Evolutionary conservation across 805 yeast species (phyloP), one percentile per base, ranked within the genome.

Genomic region (Saccharomycopsis amapae): DNA sequence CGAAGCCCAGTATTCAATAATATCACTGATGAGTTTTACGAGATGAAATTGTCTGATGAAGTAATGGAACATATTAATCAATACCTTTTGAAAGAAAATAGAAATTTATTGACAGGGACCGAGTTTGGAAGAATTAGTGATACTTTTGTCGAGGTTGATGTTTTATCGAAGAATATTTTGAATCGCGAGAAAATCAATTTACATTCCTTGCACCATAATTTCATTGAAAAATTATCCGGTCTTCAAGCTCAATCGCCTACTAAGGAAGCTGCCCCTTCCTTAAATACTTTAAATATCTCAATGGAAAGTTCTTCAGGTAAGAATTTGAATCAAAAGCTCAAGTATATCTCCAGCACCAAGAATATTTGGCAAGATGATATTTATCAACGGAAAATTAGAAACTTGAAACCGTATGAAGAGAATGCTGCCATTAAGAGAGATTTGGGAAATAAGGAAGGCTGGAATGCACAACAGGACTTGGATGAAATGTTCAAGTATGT

Each of bases 111-210:
- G 0, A 48, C 40, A 3, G 71, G 17, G 3, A 32, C 25, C 12
- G 18, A 25, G 7, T 22, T 64, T 47, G 71, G 74, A 1, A 63
- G 94, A 48, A 73, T 78, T 44, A 83, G 88, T 0, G 67, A 76
- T 48, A 69, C 81, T 3, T 63, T 79, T 7, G 58, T 87, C 4
- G 97, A 90, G 58, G 57, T 88, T 12, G 97, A 90, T 59, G 63
- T 81, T 1, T 54, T 68, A 4, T 79, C 87, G 0, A 69, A 65
- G n/a, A 64, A 71, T 59, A 81, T 90, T 10, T 26, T 63, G 6
- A 88, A 89, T 58, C 28, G 49, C 6, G 18, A 13, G 17, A 5
- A 5, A 15, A 6, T 42, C 13, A 33, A 13, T 17, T 13, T 30
- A 13, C 38, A 24, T 26, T 65, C 72, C 43, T 52, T 76, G 4